Evolutionary conservation across 352 stramenopile genomes (phyloP).

Genomic region (Phytophthora aleatoria): DNA sequence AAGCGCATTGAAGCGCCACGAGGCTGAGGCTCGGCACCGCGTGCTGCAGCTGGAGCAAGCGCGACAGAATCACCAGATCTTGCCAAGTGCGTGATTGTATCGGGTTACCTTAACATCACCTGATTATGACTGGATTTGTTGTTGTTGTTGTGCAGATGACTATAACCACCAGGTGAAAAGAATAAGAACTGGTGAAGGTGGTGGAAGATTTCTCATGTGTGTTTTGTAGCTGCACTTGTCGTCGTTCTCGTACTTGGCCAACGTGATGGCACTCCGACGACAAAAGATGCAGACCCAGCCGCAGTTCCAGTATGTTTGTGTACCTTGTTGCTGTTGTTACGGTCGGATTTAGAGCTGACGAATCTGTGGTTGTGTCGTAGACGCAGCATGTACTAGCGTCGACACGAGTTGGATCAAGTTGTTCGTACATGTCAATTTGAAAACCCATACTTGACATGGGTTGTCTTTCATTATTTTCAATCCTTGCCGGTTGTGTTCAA

Average conservation of each 20-base stretch:
- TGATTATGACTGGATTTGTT: background rate
- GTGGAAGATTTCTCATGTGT: background rate
- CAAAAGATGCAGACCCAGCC: slow-evolving; percentile 39
- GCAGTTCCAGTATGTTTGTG: slow-evolving; percentile 33
- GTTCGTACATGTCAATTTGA: background rate
- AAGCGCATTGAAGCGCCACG: slow-evolving; percentile 31
- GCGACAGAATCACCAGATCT: slow-evolving; percentile 50
- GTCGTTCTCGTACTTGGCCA: slow-evolving; percentile 58
- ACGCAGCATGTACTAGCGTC: slow-evolving; percentile 50
- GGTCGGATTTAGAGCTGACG: background rate
- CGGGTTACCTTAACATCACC: background rate
- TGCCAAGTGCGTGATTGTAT: slow-evolving; percentile 26
- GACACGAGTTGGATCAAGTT: background rate
- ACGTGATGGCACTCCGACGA: slow-evolving; percentile 57
- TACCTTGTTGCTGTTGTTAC: background rate
- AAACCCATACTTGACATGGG: background rate
- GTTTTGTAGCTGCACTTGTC: slow-evolving; percentile 44
- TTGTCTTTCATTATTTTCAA: slow-evolving; percentile 1
- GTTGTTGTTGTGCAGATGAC: slow-evolving; percentile 31
- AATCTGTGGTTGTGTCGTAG: slow-evolving; percentile 17
- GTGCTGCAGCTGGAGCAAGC: slow-evolving; percentile 48
- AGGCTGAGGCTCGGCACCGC: slow-evolving; percentile 38
- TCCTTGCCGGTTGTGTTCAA: background rate
- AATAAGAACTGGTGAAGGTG: background rate
- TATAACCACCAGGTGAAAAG: slow-evolving; percentile 51